These are phyloP conservation scores for Triticum timopheevii DNA, from an alignment of 176 grass and related monocot genomes.

Conservation along the genomic window DNA sequence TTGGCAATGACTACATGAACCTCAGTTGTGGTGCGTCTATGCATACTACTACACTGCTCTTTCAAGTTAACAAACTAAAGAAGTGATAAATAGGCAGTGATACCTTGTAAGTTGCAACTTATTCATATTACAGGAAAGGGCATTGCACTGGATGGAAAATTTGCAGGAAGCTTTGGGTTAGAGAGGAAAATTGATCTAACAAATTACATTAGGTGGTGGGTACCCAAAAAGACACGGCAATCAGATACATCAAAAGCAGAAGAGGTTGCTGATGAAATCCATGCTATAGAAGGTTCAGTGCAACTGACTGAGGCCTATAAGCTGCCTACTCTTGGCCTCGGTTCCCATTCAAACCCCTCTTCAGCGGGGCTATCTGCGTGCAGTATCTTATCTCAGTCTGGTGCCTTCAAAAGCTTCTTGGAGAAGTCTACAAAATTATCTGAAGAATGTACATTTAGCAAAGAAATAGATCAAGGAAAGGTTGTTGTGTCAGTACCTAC, in stretches of 20 bases:
- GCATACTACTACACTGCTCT: slow-evolving; percentile 10
- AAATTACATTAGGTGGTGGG: slow-evolving; percentile 98
- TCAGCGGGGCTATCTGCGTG: slow-evolving; percentile 56
- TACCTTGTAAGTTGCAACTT: slow-evolving; percentile 34
- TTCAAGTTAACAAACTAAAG: not conserved
- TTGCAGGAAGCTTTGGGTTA: slow-evolving; percentile 52
- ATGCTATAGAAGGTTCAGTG: slow-evolving; percentile 70
- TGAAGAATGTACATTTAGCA: slow-evolving; percentile 60
- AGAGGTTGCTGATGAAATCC: slow-evolving; percentile 74
- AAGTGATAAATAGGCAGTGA: slow-evolving; percentile 16
- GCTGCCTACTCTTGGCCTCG: slow-evolving; percentile 72
- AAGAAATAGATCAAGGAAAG: slow-evolving; percentile 62
- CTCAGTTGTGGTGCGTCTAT: slow-evolving; percentile 57
- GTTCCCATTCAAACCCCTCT: slow-evolving; percentile 47
- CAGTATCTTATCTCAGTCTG: slow-evolving; percentile 82
- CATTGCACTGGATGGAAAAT: slow-evolving; percentile 61
- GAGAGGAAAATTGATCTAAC: slow-evolving; percentile 97
- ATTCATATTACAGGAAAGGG: slow-evolving; percentile 75
- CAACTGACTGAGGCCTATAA: slow-evolving; percentile 80
- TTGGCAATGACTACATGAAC: slow-evolving; percentile 72
- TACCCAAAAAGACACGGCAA: slow-evolving; percentile 74
- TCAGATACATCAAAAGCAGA: slow-evolving; percentile 66
- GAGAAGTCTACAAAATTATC: slow-evolving; percentile 69
- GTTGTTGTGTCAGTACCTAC: slow-evolving; percentile 31
- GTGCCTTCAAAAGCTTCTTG: slow-evolving; percentile 77